phyloP scores from a whole-genome alignment of 1,139 yeast genomes.

The Blastobotrys niveus region DNA sequence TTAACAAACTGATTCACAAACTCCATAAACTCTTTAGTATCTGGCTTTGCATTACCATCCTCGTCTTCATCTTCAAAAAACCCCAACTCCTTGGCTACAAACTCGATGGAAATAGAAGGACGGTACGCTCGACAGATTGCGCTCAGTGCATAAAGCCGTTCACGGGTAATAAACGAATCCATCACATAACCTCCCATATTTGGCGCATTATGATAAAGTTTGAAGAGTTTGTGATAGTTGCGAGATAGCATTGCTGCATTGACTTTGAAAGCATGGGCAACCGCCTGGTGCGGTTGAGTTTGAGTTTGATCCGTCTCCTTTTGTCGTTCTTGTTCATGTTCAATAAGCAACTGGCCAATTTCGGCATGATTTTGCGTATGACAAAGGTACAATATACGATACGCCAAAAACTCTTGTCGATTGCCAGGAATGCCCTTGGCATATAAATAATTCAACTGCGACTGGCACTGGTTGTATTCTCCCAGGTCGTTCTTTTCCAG shows the following conservation, averaged over 20 bases:
- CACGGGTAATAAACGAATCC: conserved; percentile 47
- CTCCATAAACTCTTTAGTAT: conserved; percentile 7
- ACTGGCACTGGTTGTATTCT: conserved; percentile 92
- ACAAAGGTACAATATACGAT: conserved; percentile 69
- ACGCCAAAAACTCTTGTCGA: conserved; percentile 62
- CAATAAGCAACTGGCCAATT: conserved; percentile 28
- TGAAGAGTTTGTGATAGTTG: conserved; percentile 53
- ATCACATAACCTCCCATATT: conserved; percentile 41
- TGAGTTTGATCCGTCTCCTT: too few relatives aligned
- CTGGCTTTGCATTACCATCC: conserved; percentile 1
- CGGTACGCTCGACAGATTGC: conserved; percentile 58
- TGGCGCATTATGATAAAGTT: conserved; percentile 40
- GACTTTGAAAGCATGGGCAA: conserved; percentile 44
- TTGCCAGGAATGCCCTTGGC: conserved; percentile 38
- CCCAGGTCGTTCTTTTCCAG: conserved; percentile 79
- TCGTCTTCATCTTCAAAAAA: conserved; percentile 40
- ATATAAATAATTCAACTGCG: conserved; percentile 61
- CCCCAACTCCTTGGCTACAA: conserved; percentile 45
- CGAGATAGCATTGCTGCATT: conserved; percentile 40
- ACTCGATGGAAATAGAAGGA: conserved; percentile 42
- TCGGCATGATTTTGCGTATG: conserved; percentile 59
- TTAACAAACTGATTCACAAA: conserved; percentile 12
- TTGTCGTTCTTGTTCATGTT: conserved; percentile 25
- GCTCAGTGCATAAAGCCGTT: conserved; percentile 55
- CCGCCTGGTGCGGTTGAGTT: conserved; percentile 28